Evolutionary conservation across 1,139 yeast genomes (phyloP).

Genomic region (Geotrichum phurueaensis): DNA sequence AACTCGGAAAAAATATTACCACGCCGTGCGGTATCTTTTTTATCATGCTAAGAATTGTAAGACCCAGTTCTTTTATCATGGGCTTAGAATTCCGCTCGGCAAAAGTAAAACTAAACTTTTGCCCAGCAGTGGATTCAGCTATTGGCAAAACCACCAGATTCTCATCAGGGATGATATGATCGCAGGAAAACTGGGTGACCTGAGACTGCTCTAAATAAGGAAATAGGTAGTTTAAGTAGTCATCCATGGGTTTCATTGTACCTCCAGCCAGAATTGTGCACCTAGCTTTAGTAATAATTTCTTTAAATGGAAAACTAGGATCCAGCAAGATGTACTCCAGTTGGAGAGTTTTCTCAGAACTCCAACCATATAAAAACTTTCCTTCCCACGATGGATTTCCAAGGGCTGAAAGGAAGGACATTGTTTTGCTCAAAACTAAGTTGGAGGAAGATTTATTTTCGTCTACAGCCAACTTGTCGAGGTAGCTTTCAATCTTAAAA

Average conservation of each 20-base stretch:
- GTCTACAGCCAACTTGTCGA: constrained; percentile 35
- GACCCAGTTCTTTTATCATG: constrained; percentile 52
- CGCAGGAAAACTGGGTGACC: constrained; percentile 62
- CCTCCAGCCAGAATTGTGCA: constrained; percentile 90
- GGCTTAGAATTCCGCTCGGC: constrained; percentile 47
- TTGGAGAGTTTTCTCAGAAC: constrained; percentile 32
- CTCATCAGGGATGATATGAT: constrained; percentile 72
- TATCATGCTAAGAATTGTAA: constrained; percentile 42
- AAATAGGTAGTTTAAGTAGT: constrained; percentile 58
- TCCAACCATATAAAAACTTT: constrained; percentile 58
- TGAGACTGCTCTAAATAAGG: constrained; percentile 46
- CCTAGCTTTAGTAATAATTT: constrained; percentile 57
- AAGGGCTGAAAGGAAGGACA: constrained; percentile 58
- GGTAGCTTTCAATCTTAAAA: constrained; percentile 71
- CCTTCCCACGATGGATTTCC: constrained; percentile 81
- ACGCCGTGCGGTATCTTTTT: constrained; percentile 63
- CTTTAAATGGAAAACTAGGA: constrained; percentile 66
- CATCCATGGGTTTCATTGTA: constrained; percentile 87
- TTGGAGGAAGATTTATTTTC: constrained; percentile 31
- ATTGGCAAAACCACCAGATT: constrained; percentile 61
- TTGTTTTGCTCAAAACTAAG: constrained; percentile 62
- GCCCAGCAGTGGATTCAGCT: constrained; percentile 26
- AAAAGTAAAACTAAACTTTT: constrained; percentile 60
- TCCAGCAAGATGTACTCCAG: constrained; percentile 73
- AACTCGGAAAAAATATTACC: constrained; percentile 82